Conservation (phyloP, 345 rosid genomes). For the Raphanus sativus region DNA sequence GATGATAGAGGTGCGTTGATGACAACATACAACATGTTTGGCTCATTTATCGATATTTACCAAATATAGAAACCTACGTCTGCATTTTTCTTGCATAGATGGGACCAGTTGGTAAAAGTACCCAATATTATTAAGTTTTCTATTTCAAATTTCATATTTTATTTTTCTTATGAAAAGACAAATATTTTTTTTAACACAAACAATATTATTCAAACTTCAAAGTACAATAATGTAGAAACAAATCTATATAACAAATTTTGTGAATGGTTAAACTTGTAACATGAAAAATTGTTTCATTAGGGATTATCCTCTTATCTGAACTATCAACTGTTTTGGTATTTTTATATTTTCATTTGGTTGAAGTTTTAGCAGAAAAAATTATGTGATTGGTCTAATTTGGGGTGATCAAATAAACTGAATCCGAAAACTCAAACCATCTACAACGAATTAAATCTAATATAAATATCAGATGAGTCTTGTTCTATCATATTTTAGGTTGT, state of each 20-base stretch:
- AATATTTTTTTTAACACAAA: too few relatives aligned
- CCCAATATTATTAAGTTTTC: not conserved
- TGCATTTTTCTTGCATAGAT: not conserved
- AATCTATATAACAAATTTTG: too few relatives aligned
- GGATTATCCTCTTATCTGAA: too few relatives aligned
- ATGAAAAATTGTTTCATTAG: not conserved
- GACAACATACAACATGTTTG: slow-evolving; percentile 4
- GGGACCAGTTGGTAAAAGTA: not conserved
- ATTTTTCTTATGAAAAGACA: too few relatives aligned
- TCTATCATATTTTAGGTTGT: too few relatives aligned
- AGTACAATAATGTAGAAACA: not conserved
- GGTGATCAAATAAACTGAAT: too few relatives aligned
- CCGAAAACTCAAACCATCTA: too few relatives aligned
- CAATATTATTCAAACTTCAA: not conserved
- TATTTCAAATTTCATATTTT: not conserved
- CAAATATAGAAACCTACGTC: not conserved
- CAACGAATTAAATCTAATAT: too few relatives aligned
- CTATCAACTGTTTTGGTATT: not conserved
- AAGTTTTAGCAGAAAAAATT: too few relatives aligned
- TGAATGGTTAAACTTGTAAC: not conserved
- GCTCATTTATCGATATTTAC: not conserved
- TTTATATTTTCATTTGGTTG: not conserved
- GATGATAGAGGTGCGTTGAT: slow-evolving; percentile 4
- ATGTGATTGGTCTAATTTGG: too few relatives aligned
- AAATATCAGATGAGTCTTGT: too few relatives aligned